Conservation (phyloP, 2,329 filamentous ascomycete genomes). For the Alternaria panax region DNA sequence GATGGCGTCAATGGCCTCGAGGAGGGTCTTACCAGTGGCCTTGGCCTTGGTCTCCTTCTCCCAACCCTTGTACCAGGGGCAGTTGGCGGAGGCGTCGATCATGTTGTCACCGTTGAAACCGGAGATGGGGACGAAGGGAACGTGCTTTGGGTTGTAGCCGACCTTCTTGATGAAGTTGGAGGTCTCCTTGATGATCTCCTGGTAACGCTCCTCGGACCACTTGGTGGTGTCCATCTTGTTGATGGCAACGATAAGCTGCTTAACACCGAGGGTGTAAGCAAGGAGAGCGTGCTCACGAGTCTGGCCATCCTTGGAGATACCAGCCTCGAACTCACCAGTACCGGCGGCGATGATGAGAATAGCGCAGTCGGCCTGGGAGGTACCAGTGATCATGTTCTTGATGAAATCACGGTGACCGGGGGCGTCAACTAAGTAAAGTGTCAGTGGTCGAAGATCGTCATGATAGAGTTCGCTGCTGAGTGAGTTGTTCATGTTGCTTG, state of each 20-base stretch:
- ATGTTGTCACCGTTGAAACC: constrained; percentile 99
- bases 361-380: constrained; percentile 99
- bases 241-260: constrained; percentile 99
- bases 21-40: constrained; percentile 92
- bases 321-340: constrained; percentile 99
- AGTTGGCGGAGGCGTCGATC: constrained; percentile 87
- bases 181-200: constrained; percentile 99
- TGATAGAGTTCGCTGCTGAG: background rate
- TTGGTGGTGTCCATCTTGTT: constrained; percentile 99
- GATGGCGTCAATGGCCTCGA: constrained; percentile 98
- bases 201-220: constrained; percentile 95
- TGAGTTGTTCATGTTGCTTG: too few species aligned
- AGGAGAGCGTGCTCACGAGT: constrained; percentile 99
- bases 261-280: constrained; percentile 99
- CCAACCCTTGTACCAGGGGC: constrained; percentile 99
- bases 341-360: constrained; percentile 99
- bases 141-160: constrained; percentile 99
- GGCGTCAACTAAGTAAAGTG: constrained; percentile 64
- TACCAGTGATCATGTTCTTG: constrained; percentile 99
- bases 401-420: constrained; percentile 99
- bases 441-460: background rate
- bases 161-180: constrained; percentile 99
- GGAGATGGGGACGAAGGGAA: constrained; percentile 99
- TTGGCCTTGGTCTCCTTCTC: constrained; percentile 97
- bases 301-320: constrained; percentile 99